Evolutionary conservation across 768 basidiomycete genomes (phyloP), one percentile per base, ranked within the genome.

Genomic region (Calocybe indica): DNA sequence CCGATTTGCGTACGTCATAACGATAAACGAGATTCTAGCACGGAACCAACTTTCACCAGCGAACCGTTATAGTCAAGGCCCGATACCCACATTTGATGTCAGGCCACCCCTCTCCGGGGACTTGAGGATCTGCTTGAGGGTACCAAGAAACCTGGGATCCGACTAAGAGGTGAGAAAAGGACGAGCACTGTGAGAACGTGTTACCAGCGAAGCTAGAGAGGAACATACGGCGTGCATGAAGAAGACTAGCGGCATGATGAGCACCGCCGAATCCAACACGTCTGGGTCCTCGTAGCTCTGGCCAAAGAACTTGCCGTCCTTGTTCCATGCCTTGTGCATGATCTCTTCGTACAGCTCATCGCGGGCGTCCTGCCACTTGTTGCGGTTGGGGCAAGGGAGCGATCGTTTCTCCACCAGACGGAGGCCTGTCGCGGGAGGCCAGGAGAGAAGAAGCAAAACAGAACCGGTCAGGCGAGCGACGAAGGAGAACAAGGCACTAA

Each of bases 351-450:
- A 99, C 5, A 98, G 66, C 5, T 72, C 64, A 57, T 98, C 94
- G 13, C 94, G 80, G 3, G 84, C 79, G 1, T 66, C 69, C 12
- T 84, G 62, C 94, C 94, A 96, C 46, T 79, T 73, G 37, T 61
- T 61, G 12, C 85, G 79, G 10, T 75, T 75, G 0, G 86, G 88
- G 60, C 88, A 90, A 5, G 95, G 95, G 3, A 99, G 73, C 1
- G 90, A 92, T 12, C 95, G 82, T 66, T 99, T 99, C 33, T 97
- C 94, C 2, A 93, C 91, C 15, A 99, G 76, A 7, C 95, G 88
- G 5, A 98, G 73, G 5, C 87, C 83, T 83, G 46, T 10, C 30
- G 4, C 10, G 12, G 48, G 13, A 7, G 22, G 47, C 40, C 7
- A 50, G 40, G 13, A 10, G 6, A 44, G 12, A 10, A 14, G 37